Conservation (phyloP, 306 rosid species). For the Mimosa pudica region DNA sequence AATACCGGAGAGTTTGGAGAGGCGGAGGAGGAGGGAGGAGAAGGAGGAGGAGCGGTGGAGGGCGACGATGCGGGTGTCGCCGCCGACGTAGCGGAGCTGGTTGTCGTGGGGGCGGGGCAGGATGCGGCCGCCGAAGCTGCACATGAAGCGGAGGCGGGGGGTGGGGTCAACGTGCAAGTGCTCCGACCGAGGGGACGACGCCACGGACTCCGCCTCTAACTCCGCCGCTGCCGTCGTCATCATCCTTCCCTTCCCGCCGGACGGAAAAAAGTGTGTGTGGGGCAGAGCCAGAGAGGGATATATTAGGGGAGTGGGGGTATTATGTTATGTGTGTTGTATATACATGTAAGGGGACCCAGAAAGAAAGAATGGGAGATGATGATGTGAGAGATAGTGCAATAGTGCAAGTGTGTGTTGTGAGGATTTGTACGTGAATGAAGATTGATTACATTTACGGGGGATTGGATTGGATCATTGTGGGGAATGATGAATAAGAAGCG, state of each 20-base stretch:
- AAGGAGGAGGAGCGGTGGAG: constrained; percentile 68
- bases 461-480: neutral
- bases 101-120: constrained; percentile 88
- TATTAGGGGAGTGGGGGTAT: too few relatives aligned
- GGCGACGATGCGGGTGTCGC: constrained; percentile 89
- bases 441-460: neutral
- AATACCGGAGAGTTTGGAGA: constrained; percentile 77
- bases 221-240: constrained; percentile 51
- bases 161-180: constrained; percentile 41
- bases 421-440: neutral
- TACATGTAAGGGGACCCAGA: constrained; percentile 23
- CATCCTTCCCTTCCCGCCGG: constrained; percentile 40
- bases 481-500: too few relatives aligned
- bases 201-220: constrained; percentile 66
- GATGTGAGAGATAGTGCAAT: neutral
- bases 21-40: constrained; percentile 67
- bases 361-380: neutral
- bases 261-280: neutral
- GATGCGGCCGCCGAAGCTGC: constrained; percentile 96
- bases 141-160: constrained; percentile 82
- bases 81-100: constrained; percentile 96
- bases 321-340: neutral
- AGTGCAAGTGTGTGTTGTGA: neutral
- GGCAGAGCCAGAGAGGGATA: neutral
- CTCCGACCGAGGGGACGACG: constrained; percentile 83